These are phyloP conservation scores for Fusarium xylarioides DNA, from an alignment of 2,329 filamentous ascomycete genomes.

Conservation along the genomic window DNA sequence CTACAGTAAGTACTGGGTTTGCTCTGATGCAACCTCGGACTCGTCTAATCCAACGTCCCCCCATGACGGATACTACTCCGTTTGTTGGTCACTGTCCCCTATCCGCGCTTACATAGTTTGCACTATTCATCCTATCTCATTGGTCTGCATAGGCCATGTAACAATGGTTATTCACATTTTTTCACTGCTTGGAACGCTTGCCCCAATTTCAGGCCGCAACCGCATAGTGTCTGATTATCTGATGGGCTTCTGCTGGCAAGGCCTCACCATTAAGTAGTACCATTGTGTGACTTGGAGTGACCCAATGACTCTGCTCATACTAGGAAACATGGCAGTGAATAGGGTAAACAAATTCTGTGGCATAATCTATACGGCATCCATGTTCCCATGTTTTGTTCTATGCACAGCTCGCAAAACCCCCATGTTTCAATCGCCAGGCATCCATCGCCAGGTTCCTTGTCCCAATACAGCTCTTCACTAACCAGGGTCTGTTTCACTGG, in stretches of 20 bases:
- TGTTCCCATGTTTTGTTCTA: not conserved
- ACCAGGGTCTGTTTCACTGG: constrained; percentile 13
- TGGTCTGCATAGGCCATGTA: not conserved
- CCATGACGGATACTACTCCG: not conserved
- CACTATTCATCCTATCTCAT: not conserved
- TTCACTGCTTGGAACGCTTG: not conserved
- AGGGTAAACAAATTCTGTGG: not conserved
- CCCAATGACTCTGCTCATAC: not conserved
- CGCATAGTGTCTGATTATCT: not conserved
- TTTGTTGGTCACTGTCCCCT: not conserved
- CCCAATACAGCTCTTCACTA: not conserved
- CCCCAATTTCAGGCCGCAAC: too few relatives aligned
- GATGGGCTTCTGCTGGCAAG: not conserved
- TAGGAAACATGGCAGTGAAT: not conserved
- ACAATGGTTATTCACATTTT: not conserved
- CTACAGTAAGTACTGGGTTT: not conserved
- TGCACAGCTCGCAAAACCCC: not conserved
- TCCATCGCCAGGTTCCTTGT: not conserved
- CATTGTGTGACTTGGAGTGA: not conserved
- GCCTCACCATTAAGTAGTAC: too few relatives aligned
- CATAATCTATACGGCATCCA: not conserved
- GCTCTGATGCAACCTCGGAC: not conserved
- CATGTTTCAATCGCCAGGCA: not conserved
- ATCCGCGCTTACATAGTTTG: not conserved
- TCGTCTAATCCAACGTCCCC: not conserved